Evolutionary conservation across 352 stramenopile genomes (phyloP).

Genomic region (Phytophthora meadii): DNA sequence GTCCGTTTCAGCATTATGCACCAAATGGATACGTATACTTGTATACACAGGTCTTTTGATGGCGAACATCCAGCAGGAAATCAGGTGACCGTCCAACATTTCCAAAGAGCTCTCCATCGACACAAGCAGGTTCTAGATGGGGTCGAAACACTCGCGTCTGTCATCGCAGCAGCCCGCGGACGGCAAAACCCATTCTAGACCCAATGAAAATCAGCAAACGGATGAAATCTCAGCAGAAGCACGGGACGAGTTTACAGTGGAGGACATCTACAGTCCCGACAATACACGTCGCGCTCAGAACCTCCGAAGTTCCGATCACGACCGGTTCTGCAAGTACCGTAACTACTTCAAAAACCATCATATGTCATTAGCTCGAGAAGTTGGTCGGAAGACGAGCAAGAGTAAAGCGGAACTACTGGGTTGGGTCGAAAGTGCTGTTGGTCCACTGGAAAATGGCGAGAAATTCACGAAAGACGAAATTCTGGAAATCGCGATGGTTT

Average conservation of each 20-base stretch:
- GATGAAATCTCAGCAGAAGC: conserved; percentile 33
- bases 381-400: conserved; percentile 43
- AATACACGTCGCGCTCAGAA: conserved; percentile 41
- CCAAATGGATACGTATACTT: too few species aligned
- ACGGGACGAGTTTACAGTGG: conserved; percentile 41
- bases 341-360: conserved; percentile 65
- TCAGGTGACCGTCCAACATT: conserved; percentile 5
- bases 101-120: too few species aligned
- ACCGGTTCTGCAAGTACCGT: conserved; percentile 54
- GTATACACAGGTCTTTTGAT: neutral
- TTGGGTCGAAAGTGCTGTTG: conserved; percentile 42
- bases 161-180: conserved; percentile 12
- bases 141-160: conserved; percentile 39
- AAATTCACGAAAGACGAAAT: conserved; percentile 47
- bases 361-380: conserved; percentile 47
- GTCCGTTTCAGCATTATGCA: too few species aligned
- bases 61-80: conserved; percentile 18
- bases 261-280: conserved; percentile 33
- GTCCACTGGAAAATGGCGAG: conserved; percentile 23
- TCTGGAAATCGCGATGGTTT: conserved; percentile 54
- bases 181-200: conserved; percentile 1
- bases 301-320: conserved; percentile 22
- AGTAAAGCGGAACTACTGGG: conserved; percentile 40
- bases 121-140: conserved; percentile 15
- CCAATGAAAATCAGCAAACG: conserved; percentile 11